These are phyloP conservation scores for Trichophyton equinum DNA, from an alignment of 2,329 filamentous ascomycete genomes.

Conservation along the genomic window DNA sequence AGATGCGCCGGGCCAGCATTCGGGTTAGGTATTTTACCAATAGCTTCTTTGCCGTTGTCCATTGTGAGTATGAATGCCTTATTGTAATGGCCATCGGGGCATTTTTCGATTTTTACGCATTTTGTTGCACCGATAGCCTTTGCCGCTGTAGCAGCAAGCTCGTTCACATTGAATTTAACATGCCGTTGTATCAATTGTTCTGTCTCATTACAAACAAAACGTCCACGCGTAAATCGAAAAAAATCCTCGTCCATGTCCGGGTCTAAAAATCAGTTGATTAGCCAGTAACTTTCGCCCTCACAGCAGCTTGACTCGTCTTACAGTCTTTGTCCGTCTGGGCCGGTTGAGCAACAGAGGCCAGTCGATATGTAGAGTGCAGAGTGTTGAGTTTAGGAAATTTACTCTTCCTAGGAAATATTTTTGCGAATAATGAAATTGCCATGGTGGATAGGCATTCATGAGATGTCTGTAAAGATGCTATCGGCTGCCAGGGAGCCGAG, in stretches of 20 bases:
- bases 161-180: conserved; percentile 16
- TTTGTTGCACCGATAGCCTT: conserved; percentile 19
- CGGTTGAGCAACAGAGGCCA: too few relatives aligned
- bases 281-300: too few relatives aligned
- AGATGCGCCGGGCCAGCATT: conserved; percentile 11
- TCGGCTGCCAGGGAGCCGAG: too few relatives aligned
- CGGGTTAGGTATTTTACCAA: conserved; percentile 15
- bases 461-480: too few relatives aligned
- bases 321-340: too few relatives aligned
- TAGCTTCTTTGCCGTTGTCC: conserved; percentile 13
- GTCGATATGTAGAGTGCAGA: too few relatives aligned
- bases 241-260: conserved; percentile 4
- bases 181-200: conserved; percentile 14
- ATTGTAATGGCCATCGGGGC: conserved; percentile 19
- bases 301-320: too few relatives aligned
- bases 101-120: conserved; percentile 24
- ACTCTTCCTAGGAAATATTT: too few relatives aligned
- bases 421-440: too few relatives aligned
- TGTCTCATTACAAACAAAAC: conserved; percentile 19
- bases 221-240: conserved; percentile 21
- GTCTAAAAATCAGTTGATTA: too few relatives aligned
- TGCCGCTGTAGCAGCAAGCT: conserved; percentile 15
- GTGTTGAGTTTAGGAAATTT: too few relatives aligned
- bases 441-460: too few relatives aligned
- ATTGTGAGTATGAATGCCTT: conserved; percentile 22